Evolutionary conservation across 2,329 filamentous ascomycete genomes (phyloP), one percentile per base, ranked within the genome.

Genomic region (Colletotrichum sp.): DNA sequence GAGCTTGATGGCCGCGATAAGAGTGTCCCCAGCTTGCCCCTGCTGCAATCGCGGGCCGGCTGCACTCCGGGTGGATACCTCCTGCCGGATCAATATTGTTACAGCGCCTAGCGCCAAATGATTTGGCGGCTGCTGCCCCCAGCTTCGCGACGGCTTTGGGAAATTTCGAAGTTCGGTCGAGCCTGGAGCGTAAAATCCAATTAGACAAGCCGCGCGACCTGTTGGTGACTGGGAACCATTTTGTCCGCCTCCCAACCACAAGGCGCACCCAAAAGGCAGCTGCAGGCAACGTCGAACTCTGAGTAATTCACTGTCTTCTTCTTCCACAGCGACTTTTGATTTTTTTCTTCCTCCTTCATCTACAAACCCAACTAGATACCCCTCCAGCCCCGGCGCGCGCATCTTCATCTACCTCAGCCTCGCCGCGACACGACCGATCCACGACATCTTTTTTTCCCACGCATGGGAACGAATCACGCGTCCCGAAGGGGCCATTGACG

Each of bases 401-500:
- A 64, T 28, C 70, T 68, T 24, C 18, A 26, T 26, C 38, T 28
- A 52, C 55, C 36, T 67, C 71, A 71, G 74, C 72, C 74, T 76
- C 57, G 74, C 67, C 34, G 57, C 66, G 63, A 71, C 66, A 63
- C 66, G 67, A 77, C 74, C 68, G 71, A 79, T 77, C 77, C 73
- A 77, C 70, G 43, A 76, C 36, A 78, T 68, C 63, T 75, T 65
- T 75, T 67, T 71, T 78, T 77, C 71, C 80, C 76, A 79, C 83
- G 82, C 68, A 86, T 86, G 84, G 84, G 80, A 84, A 78, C 77
- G 76, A 79, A 77, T 75, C 72, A 80, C 78, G 83, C 82, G 80
- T 83, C 82, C 80, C 77, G 79, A 80, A 78, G 82, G 83, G 81
- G 85, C 85, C 81, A 78, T 87, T 88, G 85, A 86, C 86, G 89